phyloP scores from a whole-genome alignment of 2,329 filamentous ascomycete species.

The Truncatella angustata region DNA sequence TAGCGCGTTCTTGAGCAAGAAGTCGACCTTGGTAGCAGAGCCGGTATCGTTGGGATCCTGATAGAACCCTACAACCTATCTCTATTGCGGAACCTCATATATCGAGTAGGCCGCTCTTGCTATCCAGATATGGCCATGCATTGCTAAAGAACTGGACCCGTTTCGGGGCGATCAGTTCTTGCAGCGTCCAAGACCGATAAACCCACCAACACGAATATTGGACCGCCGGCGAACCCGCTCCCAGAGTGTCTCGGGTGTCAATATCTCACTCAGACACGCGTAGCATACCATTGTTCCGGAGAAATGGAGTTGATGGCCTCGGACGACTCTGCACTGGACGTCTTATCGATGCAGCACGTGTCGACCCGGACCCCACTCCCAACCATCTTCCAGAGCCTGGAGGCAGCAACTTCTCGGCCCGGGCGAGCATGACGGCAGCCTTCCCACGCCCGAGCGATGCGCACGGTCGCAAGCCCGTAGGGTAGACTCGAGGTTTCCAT shows the following conservation, averaged over 20 bases:
- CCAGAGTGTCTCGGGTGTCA: background rate
- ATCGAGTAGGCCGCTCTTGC: slow-evolving; percentile 9
- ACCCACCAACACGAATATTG: background rate
- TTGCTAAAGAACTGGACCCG: slow-evolving; percentile 7
- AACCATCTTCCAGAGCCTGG: background rate
- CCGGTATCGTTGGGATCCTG: too few species aligned
- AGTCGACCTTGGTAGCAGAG: too few species aligned
- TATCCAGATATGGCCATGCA: background rate
- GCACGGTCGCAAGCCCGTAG: too few species aligned
- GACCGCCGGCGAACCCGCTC: background rate
- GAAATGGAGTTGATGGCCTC: slow-evolving; percentile 7
- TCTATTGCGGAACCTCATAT: slow-evolving; percentile 16
- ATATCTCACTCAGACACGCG: slow-evolving; percentile 6
- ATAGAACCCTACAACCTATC: background rate
- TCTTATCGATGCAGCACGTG: slow-evolving; percentile 9
- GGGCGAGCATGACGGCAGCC: too few species aligned
- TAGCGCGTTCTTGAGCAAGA: too few species aligned
- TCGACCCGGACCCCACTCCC: slow-evolving; percentile 7
- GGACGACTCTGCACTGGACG: background rate
- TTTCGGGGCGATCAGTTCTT: slow-evolving; percentile 8
- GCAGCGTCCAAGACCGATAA: slow-evolving; percentile 4
- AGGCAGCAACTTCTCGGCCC: background rate
- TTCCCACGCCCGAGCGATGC: too few species aligned
- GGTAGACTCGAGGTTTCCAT: too few species aligned
- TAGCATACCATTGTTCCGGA: slow-evolving; percentile 13